Evolutionary conservation across 495 filamentous ascomycete species (phyloP).

Genomic region (Cetradonia linearis): DNA sequence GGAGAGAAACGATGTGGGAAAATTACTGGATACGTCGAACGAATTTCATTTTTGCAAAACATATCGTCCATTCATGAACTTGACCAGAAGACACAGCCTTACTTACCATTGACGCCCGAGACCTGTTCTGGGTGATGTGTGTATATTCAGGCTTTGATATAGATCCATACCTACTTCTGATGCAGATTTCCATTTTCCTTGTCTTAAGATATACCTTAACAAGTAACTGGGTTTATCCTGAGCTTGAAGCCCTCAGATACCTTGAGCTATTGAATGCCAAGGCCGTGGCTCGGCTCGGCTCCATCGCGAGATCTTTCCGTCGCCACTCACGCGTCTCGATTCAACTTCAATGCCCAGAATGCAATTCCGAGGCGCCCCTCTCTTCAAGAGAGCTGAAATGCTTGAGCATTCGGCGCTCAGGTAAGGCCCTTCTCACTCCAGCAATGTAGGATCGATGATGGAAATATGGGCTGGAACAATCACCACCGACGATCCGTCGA

Average conservation of each 20-base stretch:
- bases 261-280: not conserved
- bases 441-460: constrained; percentile 8
- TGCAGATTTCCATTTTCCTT: no score
- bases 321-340: not conserved
- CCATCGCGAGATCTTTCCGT: not conserved
- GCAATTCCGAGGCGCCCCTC: no score
- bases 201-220: no score
- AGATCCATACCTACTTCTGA: no score
- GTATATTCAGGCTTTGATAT: no score
- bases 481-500: not conserved
- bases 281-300: not conserved
- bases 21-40: not conserved
- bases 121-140: no score
- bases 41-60: not conserved
- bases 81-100: not conserved
- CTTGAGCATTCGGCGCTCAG: not conserved
- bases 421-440: not conserved
- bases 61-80: not conserved
- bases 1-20: not conserved
- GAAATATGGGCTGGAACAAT: constrained; percentile 17
- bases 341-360: no score
- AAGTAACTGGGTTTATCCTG: no score
- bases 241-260: no score
- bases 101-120: not conserved
- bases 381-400: not conserved